These are phyloP conservation scores for Lactarius sanguifluus DNA, from an alignment of 768 basidiomycete genomes.

Conservation along the genomic window DNA sequence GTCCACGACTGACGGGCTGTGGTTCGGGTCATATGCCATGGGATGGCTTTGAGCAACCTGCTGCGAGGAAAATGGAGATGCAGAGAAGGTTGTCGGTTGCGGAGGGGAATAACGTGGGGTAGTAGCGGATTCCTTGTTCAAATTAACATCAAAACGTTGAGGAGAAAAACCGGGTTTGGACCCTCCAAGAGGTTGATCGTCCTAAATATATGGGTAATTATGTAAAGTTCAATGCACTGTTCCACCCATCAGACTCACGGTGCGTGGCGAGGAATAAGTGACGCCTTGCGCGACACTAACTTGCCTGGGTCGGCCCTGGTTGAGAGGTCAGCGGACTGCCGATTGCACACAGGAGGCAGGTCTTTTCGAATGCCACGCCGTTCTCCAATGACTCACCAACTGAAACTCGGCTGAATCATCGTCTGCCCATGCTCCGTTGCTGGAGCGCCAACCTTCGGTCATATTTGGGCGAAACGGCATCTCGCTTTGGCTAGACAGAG, in stretches of 20 bases:
- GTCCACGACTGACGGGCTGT: slow-evolving; percentile 45
- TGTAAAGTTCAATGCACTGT: slow-evolving; percentile 20
- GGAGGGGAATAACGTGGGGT: slow-evolving; percentile 50
- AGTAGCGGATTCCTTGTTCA: slow-evolving; percentile 43
- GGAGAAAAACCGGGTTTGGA: slow-evolving; percentile 53
- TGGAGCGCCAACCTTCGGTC: slow-evolving; percentile 55
- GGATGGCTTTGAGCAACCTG: slow-evolving; percentile 31
- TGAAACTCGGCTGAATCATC: slow-evolving; percentile 44
- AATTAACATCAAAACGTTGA: slow-evolving; percentile 50
- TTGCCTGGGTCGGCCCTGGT: slow-evolving; percentile 27
- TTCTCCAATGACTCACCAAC: slow-evolving; percentile 41
- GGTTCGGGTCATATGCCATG: slow-evolving; percentile 40
- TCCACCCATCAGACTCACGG: slow-evolving; percentile 20
- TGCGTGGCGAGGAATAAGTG: slow-evolving; percentile 25
- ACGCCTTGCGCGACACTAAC: slow-evolving; percentile 26
- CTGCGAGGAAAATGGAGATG: slow-evolving; percentile 37
- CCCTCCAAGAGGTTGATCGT: slow-evolving; percentile 32
- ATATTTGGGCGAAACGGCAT: slow-evolving; percentile 47
- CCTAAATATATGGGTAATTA: slow-evolving; percentile 30
- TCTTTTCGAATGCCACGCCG: slow-evolving; percentile 1
- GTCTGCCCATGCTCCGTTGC: slow-evolving; percentile 64
- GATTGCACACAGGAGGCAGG: slow-evolving; percentile 15
- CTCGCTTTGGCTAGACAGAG: slow-evolving; percentile 47
- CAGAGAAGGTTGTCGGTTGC: slow-evolving; percentile 38
- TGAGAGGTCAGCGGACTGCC: slow-evolving; percentile 3